Evolutionary conservation across 202 grass and related monocot species (phyloP).

Genomic region (Sporobolus alterniflorus): DNA sequence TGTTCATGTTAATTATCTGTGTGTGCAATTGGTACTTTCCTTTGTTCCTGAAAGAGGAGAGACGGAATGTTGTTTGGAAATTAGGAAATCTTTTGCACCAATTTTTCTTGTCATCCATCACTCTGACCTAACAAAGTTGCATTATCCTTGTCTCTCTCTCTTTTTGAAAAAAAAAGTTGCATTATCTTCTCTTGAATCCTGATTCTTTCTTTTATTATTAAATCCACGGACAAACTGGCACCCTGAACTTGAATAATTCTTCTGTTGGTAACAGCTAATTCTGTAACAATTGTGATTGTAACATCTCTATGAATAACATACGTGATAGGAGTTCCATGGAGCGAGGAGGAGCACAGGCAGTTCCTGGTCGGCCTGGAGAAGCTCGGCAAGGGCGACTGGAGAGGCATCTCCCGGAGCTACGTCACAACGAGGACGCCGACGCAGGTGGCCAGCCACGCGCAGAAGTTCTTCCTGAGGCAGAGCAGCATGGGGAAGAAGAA

Average conservation of each 20-base stretch:
- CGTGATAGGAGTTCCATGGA: constrained; percentile 82
- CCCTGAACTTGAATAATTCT: constrained; percentile 6
- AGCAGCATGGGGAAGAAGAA: constrained; percentile 79
- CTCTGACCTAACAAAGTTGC: constrained; percentile 46
- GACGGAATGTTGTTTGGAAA: neutral
- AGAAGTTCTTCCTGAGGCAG: constrained; percentile 94
- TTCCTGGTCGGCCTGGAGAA: constrained; percentile 81
- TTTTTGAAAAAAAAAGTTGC: neutral
- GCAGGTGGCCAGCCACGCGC: constrained; percentile 94
- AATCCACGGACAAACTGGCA: neutral
- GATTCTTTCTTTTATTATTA: neutral
- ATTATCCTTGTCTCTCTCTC: constrained; percentile 1
- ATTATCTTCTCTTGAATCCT: constrained; percentile 18
- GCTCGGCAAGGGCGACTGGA: constrained; percentile 94
- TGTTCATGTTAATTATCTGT: neutral
- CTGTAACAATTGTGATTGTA: neutral
- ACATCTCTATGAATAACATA: constrained; percentile 7
- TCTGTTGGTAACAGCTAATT: neutral
- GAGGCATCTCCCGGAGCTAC: constrained; percentile 86
- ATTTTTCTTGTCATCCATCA: neutral
- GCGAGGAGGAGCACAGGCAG: constrained; percentile 83
- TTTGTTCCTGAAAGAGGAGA: neutral
- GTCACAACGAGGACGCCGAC: constrained; percentile 85
- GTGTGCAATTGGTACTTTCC: neutral
- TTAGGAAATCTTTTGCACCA: neutral